Conservation (phyloP, 306 rosid species). For the Gastrolobium bilobum region DNA sequence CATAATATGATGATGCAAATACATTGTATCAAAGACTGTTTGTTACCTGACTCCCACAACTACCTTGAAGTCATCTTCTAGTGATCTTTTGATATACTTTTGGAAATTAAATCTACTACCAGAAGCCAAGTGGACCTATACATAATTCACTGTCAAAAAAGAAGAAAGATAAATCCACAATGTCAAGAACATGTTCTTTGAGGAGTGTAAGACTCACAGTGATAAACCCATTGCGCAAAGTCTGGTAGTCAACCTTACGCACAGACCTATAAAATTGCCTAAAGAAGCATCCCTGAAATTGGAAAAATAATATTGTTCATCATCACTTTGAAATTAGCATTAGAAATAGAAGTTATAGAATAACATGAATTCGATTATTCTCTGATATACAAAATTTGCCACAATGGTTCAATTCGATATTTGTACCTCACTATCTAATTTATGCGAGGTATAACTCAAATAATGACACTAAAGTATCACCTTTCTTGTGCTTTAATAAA, state of each 20-base stretch:
- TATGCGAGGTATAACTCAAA: background rate
- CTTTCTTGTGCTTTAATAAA: background rate
- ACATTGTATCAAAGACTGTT: constrained; percentile 30
- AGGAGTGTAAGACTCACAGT: constrained; percentile 62
- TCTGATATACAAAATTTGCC: background rate
- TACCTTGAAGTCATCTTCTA: constrained; percentile 93
- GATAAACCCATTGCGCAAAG: constrained; percentile 90
- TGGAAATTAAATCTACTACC: constrained; percentile 94
- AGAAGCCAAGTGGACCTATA: constrained; percentile 83
- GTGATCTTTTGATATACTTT: constrained; percentile 89
- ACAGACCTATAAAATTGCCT: constrained; percentile 91
- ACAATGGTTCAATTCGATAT: background rate
- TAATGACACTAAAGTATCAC: background rate
- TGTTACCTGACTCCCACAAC: constrained; percentile 88
- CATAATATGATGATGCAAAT: background rate
- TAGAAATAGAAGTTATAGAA: constrained; percentile 3
- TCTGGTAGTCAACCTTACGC: constrained; percentile 71
- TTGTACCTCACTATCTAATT: no score
- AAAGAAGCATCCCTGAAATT: constrained; percentile 85
- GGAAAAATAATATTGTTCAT: background rate
- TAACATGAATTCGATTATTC: background rate
- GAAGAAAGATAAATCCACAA: background rate
- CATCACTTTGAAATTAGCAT: background rate
- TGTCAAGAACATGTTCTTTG: background rate
- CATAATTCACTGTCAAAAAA: constrained; percentile 42